Base-by-base conservation (phyloP, 2,329 filamentous ascomycete species). In the Aspergillus latus region DNA sequence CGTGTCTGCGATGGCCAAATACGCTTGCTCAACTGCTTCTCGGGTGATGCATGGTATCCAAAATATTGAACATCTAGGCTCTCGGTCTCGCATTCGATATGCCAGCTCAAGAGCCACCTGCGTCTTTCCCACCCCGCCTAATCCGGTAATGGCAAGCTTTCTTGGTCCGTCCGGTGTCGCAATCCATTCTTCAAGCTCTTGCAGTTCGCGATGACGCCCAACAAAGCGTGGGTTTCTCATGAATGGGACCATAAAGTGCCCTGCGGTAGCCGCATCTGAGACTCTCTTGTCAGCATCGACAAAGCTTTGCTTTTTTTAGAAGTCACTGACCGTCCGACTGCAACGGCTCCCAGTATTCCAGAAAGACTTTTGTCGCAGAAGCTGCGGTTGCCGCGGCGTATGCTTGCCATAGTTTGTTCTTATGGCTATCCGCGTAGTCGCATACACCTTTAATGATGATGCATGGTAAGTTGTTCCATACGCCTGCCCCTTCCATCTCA, bases 81-180 rank as follows among this genome's bases (percentile, higher is more conserved):
- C 29, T n/a, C 4, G 13, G 2, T 36, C 15, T 5, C 49, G 58
- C n/a, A 63, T 37, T 2, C 52, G 59, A 46, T 67, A 63, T 9
- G 61, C 61, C 15, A 64, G 56, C 37, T 68, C 64, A 36, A 70
- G 61, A 1, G 65, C 67, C 26, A 69, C 34, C 40, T 69, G 66
- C 3, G 67, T 62, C 44, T 69, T 69, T 21, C 66, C 52, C 1
- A 59, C 49, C 0, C 58, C 60, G 3, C 61, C 61, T 4, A 63
- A 9, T 1, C 59, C 60, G 4, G 47, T 39, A 21, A 60, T 29
- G 0, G 58, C 58, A 11, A 53, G 21, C 13, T 30, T 49, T n/a
- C 28, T 13, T 0, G 29, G 29, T 13, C 29, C 39, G 8, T 34
- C 5, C 1, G n/a, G 8, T 2, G 6, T 21, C 2, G 3, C 10